phyloP scores from a whole-genome alignment of 208 protist genomes.

The Acanthamoeba culbertsoni region DNA sequence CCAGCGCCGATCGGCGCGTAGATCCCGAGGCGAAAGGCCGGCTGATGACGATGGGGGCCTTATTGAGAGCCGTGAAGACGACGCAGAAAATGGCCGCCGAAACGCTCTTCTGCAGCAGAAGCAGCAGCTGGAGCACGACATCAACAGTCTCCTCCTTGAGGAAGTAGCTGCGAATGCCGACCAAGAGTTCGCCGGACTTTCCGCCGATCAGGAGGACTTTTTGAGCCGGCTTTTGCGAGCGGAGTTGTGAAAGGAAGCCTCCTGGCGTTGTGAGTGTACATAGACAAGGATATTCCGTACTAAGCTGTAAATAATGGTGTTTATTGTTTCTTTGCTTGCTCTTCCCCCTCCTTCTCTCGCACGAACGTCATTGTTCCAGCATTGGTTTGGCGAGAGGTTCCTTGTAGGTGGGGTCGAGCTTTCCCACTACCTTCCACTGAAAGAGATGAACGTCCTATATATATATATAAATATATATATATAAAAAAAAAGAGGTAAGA shows the following conservation, averaged over 20 bases:
- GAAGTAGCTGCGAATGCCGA: neutral
- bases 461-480: too few relatives aligned
- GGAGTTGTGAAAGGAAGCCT: too few relatives aligned
- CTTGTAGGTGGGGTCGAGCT: neutral
- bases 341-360: too few relatives aligned
- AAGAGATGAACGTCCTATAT: neutral
- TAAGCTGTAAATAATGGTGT: too few relatives aligned
- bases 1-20: too few relatives aligned
- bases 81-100: neutral
- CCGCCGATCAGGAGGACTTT: neutral
- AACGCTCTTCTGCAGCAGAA: neutral
- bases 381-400: neutral
- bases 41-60: neutral
- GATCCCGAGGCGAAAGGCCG: neutral
- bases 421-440: neutral
- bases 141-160: neutral
- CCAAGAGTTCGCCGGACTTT: neutral
- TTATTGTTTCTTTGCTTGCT: too few relatives aligned
- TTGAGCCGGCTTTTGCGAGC: neutral
- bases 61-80: neutral
- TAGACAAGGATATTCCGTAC: too few relatives aligned
- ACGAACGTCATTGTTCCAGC: neutral
- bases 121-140: neutral
- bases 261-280: too few relatives aligned
- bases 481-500: too few relatives aligned